Percentiles rank a stretch among this genome's conserved stretches.
phyloP scores from a whole-genome alignment of 345 rosid species.

The Sisymbrium altissimum region DNA sequence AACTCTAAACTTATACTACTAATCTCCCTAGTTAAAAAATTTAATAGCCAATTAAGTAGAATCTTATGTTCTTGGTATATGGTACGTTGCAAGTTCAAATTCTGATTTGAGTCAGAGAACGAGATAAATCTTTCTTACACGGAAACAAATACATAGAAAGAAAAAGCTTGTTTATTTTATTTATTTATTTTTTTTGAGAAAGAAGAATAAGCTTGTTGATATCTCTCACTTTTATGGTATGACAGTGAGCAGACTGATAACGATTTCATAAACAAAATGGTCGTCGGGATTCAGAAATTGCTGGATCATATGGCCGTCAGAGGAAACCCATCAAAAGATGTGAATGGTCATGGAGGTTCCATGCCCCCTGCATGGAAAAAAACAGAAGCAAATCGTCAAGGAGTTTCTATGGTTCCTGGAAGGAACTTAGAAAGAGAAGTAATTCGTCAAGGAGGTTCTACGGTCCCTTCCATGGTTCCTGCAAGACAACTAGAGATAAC shows the following conservation, averaged over 20 bases:
- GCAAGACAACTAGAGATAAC: conserved; percentile 16
- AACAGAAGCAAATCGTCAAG: not conserved
- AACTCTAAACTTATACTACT: too few species aligned
- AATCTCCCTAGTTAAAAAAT: not conserved
- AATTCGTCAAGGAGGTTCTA: conserved; percentile 13
- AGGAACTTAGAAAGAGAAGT: not conserved
- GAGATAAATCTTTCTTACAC: not conserved
- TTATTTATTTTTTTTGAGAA: too few species aligned
- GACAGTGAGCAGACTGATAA: not conserved
- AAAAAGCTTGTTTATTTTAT: not conserved
- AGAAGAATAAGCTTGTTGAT: not conserved
- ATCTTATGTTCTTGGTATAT: not conserved
- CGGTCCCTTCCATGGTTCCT: conserved; percentile 23
- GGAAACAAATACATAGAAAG: not conserved
- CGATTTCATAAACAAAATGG: not conserved
- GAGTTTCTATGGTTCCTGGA: conserved; percentile 34
- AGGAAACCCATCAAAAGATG: conserved; percentile 6
- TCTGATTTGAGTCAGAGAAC: not conserved
- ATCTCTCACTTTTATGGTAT: not conserved
- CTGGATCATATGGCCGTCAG: not conserved
- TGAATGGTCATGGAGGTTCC: not conserved
- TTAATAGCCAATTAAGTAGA: not conserved
- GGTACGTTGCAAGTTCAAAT: not conserved
- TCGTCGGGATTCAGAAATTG: not conserved
- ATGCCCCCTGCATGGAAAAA: not conserved